Evolutionary conservation across 116 monocot genomes (phyloP).

Genomic region (Phalaenopsis hybrid): DNA sequence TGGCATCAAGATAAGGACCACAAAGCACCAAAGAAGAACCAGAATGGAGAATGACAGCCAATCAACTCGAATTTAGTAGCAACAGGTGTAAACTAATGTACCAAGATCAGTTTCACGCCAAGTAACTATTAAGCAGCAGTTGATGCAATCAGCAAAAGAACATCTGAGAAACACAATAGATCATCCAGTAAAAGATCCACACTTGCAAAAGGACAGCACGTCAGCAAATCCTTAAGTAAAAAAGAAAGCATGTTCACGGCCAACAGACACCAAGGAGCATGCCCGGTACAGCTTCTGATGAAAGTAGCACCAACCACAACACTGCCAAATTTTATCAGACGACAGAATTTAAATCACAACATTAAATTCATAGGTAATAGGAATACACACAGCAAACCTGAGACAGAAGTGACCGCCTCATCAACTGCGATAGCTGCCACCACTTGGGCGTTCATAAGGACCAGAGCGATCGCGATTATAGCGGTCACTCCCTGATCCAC

Average conservation of each 20-base stretch:
- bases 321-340: not conserved
- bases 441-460: slow-evolving; percentile 77
- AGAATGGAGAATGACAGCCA: not conserved
- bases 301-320: not conserved
- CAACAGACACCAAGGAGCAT: not conserved
- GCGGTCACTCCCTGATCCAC: slow-evolving; percentile 54
- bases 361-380: not conserved
- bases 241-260: not conserved
- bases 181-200: slow-evolving; percentile 1
- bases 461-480: slow-evolving; percentile 80
- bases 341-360: not conserved
- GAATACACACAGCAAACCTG: slow-evolving; percentile 1
- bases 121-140: slow-evolving; percentile 2
- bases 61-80: slow-evolving; percentile 5
- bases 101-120: slow-evolving; percentile 3
- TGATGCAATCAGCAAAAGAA: slow-evolving; percentile 10
- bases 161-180: slow-evolving; percentile 6
- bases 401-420: not conserved
- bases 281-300: not conserved
- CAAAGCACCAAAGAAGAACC: slow-evolving; percentile 7
- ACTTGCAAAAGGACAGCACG: slow-evolving; percentile 1
- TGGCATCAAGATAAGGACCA: not conserved
- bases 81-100: not conserved
- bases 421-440: slow-evolving; percentile 46
- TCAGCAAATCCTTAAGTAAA: not conserved